Evolutionary conservation across 306 rosid genomes (phyloP), one percentile per base, ranked within the genome.

Genomic region (Rosa multiflora): DNA sequence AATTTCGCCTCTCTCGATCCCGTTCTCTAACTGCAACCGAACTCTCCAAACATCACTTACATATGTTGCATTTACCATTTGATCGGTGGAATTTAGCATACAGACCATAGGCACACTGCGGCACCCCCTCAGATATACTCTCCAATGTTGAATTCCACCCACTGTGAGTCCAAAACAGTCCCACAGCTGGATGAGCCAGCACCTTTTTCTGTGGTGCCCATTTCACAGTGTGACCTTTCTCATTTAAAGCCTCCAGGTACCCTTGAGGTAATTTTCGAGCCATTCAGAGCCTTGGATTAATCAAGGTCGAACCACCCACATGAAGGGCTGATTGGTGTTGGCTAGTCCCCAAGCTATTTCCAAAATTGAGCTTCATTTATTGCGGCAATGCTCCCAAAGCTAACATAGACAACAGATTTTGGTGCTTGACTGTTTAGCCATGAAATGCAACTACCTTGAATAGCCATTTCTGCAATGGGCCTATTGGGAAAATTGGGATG

Each of bases 71-170:
- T 85, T 89, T 6, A 82, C 82, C 80, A 67, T 78, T 76, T 91
- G 97, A 78, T 89, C 93, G 0, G 67, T 52, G 59, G 83, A 86
- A 73, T 77, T 67, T 10, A 90, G 93, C 64, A 40, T 72, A 62
- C 93, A 86, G 48, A 87, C 82, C 91, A 91, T 91, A 21, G 96
- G 96, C 32, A 1, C 32, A 29, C 32, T 29, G 32, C 32, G 32
- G 32, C 23, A 89, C 82, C 72, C 92, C 93, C 69, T 88, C 91
- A 39, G 86, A 82, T 20, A 89, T 78, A 55, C 93, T 86, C 86
- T 89, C 92, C 76, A 89, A 51, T 4, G 85, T 89, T 15, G 93
- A 91, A 61, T 91, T 91, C 97, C 92, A 91, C 14, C 93, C 92
- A 47, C 9, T 56, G 56, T 88, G 89, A 56, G 89, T 89, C 92